Conservation (phyloP, 306 rosid genomes). For the Hippophae rhamnoides region DNA sequence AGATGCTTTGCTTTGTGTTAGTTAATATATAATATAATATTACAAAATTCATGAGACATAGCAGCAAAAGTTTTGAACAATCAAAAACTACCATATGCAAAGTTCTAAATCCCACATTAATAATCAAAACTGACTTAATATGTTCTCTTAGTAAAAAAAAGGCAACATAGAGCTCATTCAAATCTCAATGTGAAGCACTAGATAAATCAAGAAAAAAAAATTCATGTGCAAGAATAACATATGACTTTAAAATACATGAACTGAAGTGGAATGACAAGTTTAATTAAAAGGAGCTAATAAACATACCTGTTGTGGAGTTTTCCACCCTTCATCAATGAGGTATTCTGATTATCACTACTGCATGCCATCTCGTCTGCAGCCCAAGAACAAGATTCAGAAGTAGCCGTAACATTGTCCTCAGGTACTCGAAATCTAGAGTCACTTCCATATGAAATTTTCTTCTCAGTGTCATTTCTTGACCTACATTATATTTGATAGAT, state of each 20-base stretch:
- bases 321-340: constrained; percentile 37
- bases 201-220: no score
- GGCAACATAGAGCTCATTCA: no score
- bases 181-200: no score
- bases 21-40: no score
- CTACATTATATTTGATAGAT: constrained; percentile 29
- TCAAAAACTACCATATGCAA: no score
- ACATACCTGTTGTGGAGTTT: constrained; percentile 60
- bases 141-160: no score
- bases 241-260: not conserved
- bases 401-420: constrained; percentile 40
- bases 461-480: constrained; percentile 39
- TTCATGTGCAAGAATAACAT: not conserved
- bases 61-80: no score
- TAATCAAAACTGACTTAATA: no score
- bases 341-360: constrained; percentile 67
- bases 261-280: not conserved
- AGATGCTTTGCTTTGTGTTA: no score
- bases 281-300: constrained; percentile 6
- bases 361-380: constrained; percentile 66
- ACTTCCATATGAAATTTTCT: constrained; percentile 29
- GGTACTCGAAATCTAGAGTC: constrained; percentile 37
- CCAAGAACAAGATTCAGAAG: constrained; percentile 75
- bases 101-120: no score
- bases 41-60: no score